Percentiles rank a stretch among this genome's conserved stretches.
These are phyloP conservation scores for Tardiomyces digboiensis DNA, from an alignment of 1,139 yeast genomes.

Conservation along the genomic window DNA sequence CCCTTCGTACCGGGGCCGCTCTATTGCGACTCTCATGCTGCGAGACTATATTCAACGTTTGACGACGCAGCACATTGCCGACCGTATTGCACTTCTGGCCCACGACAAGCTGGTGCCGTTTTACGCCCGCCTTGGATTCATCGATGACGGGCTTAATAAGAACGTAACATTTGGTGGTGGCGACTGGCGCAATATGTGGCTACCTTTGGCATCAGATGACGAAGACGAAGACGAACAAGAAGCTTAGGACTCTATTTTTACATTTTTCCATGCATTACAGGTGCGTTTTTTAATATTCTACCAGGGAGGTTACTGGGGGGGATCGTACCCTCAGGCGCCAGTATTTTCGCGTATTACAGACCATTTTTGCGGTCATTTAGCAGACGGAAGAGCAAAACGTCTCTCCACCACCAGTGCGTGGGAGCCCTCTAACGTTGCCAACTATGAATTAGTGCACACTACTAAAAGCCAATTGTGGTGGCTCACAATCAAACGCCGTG, in stretches of 20 bases:
- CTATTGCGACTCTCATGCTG: slow-evolving; percentile 71
- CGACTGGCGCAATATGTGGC: slow-evolving; percentile 57
- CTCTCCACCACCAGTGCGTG: too few species aligned
- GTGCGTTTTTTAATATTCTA: too few species aligned
- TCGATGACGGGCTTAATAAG: slow-evolving; percentile 46
- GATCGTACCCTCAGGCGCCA: too few species aligned
- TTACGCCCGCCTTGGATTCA: slow-evolving; percentile 73
- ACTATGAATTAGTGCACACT: too few species aligned
- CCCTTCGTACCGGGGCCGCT: slow-evolving; percentile 72
- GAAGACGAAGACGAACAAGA: slow-evolving; percentile 12
- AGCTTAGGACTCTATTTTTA: too few species aligned
- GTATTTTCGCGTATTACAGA: too few species aligned
- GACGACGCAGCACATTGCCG: slow-evolving; percentile 81
- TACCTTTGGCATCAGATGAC: slow-evolving; percentile 37
- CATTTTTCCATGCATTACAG: too few species aligned
- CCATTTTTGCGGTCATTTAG: too few species aligned
- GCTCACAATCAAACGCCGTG: too few species aligned
- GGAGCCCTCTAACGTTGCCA: too few species aligned
- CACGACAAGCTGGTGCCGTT: slow-evolving; percentile 63
- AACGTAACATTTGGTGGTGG: slow-evolving; percentile 50
- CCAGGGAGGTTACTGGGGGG: neutral
- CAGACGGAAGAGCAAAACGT: too few species aligned
- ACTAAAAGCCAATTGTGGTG: too few species aligned
- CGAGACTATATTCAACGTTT: slow-evolving; percentile 89
- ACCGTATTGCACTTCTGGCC: slow-evolving; percentile 63